Percentiles rank a stretch among this genome's conserved stretches.
These are phyloP conservation scores for Amesomyces nigricolor DNA, from an alignment of 2,329 filamentous ascomycete species.

Conservation along the genomic window DNA sequence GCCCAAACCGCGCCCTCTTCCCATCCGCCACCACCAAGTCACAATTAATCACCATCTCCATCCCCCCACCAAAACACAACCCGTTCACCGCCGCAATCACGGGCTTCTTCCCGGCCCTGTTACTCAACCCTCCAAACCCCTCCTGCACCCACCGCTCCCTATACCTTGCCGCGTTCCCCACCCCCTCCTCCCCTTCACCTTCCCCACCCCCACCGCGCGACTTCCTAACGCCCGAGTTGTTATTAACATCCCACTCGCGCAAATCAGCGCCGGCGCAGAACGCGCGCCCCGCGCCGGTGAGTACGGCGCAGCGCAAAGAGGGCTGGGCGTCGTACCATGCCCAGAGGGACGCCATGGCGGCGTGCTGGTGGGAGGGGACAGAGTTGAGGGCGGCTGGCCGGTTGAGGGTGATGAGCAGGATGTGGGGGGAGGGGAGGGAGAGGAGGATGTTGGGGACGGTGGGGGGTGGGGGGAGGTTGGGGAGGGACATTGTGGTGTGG, in stretches of 20 bases:
- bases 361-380: conserved; percentile 45
- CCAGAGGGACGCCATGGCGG: conserved; percentile 41
- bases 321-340: conserved; percentile 59
- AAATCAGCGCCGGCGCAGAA: conserved; percentile 67
- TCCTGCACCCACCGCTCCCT: conserved; percentile 33
- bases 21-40: conserved; percentile 62
- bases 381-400: conserved; percentile 55
- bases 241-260: conserved; percentile 54
- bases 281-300: conserved; percentile 58
- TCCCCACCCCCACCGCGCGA: background rate
- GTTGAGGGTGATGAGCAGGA: conserved; percentile 56
- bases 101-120: conserved; percentile 65
- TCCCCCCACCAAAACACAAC: conserved; percentile 66
- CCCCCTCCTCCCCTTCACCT: background rate
- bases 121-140: conserved; percentile 62
- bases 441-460: conserved; percentile 26
- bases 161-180: conserved; percentile 9
- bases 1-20: conserved; percentile 53
- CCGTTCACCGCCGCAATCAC: conserved; percentile 74
- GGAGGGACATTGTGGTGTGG: conserved; percentile 18
- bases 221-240: conserved; percentile 23
- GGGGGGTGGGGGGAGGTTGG: conserved; percentile 14
- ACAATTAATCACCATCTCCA: conserved; percentile 69
- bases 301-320: conserved; percentile 53
- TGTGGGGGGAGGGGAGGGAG: conserved; percentile 47